Percentiles rank a stretch among this genome's conserved stretches.
These are phyloP conservation scores for Schizochytrium sp. DNA, from an alignment of 108 stramenopile species.

Conservation along the genomic window DNA sequence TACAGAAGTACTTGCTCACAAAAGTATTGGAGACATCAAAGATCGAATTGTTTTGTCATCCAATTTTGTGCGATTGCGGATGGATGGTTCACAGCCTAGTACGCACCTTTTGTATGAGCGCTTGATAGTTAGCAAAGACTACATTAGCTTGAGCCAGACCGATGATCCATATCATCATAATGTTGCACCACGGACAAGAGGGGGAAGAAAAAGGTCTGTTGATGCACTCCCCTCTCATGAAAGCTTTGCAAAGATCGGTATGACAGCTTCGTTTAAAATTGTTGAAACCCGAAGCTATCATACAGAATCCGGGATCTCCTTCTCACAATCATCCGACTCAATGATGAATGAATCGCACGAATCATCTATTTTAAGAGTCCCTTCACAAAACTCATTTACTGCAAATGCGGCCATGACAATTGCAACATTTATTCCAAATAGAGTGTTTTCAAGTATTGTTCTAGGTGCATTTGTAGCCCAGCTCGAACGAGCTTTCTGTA, in stretches of 20 bases:
- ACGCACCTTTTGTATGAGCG: neutral
- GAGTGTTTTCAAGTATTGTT: no score
- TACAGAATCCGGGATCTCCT: no score
- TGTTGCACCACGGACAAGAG: neutral
- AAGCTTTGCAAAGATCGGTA: neutral
- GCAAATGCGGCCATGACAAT: no score
- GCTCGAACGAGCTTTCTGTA: neutral
- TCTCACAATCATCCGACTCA: no score
- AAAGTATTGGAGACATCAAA: neutral
- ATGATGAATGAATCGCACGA: no score
- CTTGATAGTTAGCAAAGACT: neutral
- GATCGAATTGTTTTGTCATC: neutral
- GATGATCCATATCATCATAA: neutral
- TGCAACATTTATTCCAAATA: no score
- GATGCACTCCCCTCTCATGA: neutral
- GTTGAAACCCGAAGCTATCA: no score
- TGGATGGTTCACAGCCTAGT: neutral
- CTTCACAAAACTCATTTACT: no score
- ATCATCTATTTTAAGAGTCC: no score
- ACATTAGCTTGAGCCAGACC: neutral
- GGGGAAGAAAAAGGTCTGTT: neutral
- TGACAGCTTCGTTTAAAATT: no score
- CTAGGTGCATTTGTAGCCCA: neutral
- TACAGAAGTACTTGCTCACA: neutral
- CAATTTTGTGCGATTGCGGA: slow-evolving; percentile 9